phyloP scores from a whole-genome alignment of 164 flowering plant species.

The Annona squamosa region DNA sequence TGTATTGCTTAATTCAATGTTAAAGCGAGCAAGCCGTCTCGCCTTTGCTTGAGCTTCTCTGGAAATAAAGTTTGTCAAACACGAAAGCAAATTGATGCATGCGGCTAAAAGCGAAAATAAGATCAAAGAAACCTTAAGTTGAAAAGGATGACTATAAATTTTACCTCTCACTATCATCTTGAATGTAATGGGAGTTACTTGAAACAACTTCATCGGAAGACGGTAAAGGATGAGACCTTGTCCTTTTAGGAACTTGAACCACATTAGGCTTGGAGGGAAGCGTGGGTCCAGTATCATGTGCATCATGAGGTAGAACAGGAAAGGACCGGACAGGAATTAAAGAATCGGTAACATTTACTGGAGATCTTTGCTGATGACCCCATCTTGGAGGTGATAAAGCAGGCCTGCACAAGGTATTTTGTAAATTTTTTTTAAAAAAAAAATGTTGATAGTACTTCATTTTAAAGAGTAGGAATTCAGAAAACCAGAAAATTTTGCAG shows the following conservation, averaged over 20 bases:
- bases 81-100: not conserved
- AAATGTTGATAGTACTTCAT: not conserved
- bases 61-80: slow-evolving; percentile 4
- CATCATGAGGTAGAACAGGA: slow-evolving; percentile 16
- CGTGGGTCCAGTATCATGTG: slow-evolving; percentile 14
- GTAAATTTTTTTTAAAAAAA: not conserved
- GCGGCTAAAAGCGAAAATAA: not conserved
- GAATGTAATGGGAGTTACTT: slow-evolving; percentile 17
- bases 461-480: not conserved
- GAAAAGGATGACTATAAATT: not conserved
- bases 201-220: slow-evolving; percentile 23
- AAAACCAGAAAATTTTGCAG: not conserved
- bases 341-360: slow-evolving; percentile 22
- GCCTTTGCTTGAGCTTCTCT: slow-evolving; percentile 87
- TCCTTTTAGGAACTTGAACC: slow-evolving; percentile 42
- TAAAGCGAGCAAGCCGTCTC: slow-evolving; percentile 84
- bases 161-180: slow-evolving; percentile 39
- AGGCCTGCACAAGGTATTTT: slow-evolving; percentile 24
- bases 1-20: slow-evolving; percentile 46
- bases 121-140: not conserved
- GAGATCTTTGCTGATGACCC: slow-evolving; percentile 24
- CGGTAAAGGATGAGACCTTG: slow-evolving; percentile 52
- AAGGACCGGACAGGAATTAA: slow-evolving; percentile 20
- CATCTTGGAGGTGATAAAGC: slow-evolving; percentile 19
- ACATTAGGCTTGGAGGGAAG: slow-evolving; percentile 8